These are phyloP conservation scores for Corchorus olitorius DNA, from an alignment of 345 rosid species.

Conservation along the genomic window DNA sequence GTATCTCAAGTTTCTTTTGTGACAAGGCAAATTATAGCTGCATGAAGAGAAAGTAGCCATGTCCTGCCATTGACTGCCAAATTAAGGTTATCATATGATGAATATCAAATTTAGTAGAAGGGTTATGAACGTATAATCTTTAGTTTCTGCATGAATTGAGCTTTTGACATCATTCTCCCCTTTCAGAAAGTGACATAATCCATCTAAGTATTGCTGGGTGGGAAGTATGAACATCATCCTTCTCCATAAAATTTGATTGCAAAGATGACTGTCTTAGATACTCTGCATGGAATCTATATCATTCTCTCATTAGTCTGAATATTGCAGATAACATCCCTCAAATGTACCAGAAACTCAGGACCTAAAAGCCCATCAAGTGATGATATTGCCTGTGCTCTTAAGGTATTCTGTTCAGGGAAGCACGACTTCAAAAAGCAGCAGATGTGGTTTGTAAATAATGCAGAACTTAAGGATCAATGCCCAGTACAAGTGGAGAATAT, in stretches of 20 bases:
- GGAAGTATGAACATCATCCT: not conserved
- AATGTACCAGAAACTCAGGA: constrained; percentile 41
- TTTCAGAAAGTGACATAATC: constrained; percentile 2
- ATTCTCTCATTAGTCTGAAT: constrained; percentile 10
- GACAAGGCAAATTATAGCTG: not conserved
- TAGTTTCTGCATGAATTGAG: not conserved
- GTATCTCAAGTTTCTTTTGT: not conserved
- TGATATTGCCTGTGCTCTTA: constrained; percentile 44
- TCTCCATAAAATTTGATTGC: not conserved
- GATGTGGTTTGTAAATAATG: constrained; percentile 26
- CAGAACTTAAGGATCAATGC: constrained; percentile 43
- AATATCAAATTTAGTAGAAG: not conserved
- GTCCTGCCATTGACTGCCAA: not conserved
- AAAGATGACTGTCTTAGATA: not conserved
- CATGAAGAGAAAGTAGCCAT: not conserved
- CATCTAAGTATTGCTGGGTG: not conserved
- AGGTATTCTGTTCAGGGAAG: constrained; percentile 37
- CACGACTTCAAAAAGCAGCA: constrained; percentile 39
- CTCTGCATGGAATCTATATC: constrained; percentile 10
- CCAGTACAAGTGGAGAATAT: constrained; percentile 37
- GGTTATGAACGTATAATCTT: not conserved
- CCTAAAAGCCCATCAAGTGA: constrained; percentile 29
- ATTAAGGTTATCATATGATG: not conserved
- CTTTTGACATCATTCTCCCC: not conserved
- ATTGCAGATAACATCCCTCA: constrained; percentile 43